A percentile compares a stretch with the other conserved stretches of the same genome.
These are phyloP conservation scores for Holtermanniella nyarrowii DNA, from an alignment of 768 basidiomycete genomes.

Conservation along the genomic window DNA sequence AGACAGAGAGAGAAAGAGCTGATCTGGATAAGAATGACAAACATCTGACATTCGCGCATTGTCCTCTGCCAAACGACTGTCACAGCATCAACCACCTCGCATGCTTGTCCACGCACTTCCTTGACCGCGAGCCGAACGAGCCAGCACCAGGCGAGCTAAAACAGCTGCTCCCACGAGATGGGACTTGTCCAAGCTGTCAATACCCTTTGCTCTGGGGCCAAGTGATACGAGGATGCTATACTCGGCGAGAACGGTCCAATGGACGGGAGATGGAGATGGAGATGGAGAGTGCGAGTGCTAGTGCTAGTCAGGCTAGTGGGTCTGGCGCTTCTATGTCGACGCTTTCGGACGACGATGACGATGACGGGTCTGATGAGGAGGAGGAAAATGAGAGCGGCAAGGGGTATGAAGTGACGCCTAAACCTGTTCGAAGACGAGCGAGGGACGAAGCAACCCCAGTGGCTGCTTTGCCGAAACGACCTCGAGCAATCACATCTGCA, in stretches of 20 bases:
- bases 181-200: conserved; percentile 35
- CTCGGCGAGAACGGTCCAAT: conserved; percentile 10
- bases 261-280: neutral
- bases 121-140: conserved; percentile 4
- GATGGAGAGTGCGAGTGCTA: neutral
- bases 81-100: conserved; percentile 21
- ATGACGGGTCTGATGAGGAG: neutral
- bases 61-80: conserved; percentile 15
- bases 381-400: neutral
- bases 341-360: neutral
- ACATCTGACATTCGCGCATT: conserved; percentile 37
- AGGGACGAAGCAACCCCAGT: neutral
- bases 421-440: neutral
- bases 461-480: neutral
- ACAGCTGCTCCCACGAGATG: conserved; percentile 32
- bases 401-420: neutral
- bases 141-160: neutral
- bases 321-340: neutral
- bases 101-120: conserved; percentile 32
- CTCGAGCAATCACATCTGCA: neutral
- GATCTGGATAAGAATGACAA: conserved; percentile 5
- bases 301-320: no score
- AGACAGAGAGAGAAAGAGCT: neutral
- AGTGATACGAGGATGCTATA: conserved; percentile 38
- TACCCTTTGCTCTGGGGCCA: conserved; percentile 32